phyloP scores from a whole-genome alignment of 1,139 yeast genomes.

The Yamadazyma friedrichii region DNA sequence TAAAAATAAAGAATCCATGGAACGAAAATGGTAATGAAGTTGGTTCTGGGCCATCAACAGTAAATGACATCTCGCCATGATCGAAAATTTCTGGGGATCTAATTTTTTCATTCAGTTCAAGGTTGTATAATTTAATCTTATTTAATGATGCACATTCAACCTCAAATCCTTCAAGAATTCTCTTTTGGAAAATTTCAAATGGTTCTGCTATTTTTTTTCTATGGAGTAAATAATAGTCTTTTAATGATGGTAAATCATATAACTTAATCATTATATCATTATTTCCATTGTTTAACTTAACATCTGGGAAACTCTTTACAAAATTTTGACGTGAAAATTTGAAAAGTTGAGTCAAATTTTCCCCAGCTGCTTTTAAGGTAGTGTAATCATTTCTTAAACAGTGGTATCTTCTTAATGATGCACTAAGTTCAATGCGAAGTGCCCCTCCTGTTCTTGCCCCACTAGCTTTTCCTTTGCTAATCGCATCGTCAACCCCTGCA shows the following conservation, averaged over 20 bases:
- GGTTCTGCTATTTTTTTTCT: background rate
- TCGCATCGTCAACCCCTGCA: background rate
- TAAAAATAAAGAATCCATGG: background rate
- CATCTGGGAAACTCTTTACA: background rate
- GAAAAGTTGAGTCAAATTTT: background rate
- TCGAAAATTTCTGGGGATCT: background rate
- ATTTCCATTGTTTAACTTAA: background rate
- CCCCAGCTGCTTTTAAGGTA: background rate
- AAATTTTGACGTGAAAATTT: background rate
- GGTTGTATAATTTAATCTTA: background rate
- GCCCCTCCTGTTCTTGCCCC: background rate
- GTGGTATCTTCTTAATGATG: background rate
- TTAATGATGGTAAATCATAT: background rate
- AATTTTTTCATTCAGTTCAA: too few relatives aligned
- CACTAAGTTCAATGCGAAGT: background rate
- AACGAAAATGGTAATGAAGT: background rate
- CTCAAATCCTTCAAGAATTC: background rate
- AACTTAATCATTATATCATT: background rate
- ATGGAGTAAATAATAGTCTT: too few relatives aligned
- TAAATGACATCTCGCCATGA: background rate
- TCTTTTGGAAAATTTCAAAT: background rate
- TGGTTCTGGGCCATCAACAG: background rate
- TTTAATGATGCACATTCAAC: background rate
- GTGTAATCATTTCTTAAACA: background rate
- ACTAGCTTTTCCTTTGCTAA: background rate